Evolutionary conservation across 2,329 filamentous ascomycete species (phyloP).

Genomic region (Fusarium clavum): DNA sequence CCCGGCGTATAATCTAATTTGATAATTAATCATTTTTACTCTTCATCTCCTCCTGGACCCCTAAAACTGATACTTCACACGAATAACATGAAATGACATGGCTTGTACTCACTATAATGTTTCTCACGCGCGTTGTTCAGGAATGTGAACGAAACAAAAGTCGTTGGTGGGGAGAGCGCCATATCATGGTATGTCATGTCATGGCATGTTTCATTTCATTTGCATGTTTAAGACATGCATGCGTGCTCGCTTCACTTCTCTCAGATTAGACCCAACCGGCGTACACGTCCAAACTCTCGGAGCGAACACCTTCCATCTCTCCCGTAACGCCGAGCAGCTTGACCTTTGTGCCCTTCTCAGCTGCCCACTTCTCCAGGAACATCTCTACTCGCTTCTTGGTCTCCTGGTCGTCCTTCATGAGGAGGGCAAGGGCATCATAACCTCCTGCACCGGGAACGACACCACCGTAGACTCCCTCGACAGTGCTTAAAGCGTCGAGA

Average conservation of each 20-base stretch:
- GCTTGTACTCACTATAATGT: neutral
- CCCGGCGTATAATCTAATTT: conserved; percentile 36
- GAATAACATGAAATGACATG: neutral
- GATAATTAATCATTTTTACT: conserved; percentile 2
- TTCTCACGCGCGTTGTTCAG: neutral
- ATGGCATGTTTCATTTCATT: conserved; percentile 26
- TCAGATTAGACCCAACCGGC: conserved; percentile 56
- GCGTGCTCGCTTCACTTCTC: conserved; percentile 14
- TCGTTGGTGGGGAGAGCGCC: conserved; percentile 14
- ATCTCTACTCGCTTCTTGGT: conserved; percentile 70
- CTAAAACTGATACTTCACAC: neutral
- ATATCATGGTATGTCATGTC: neutral
- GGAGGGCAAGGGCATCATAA: conserved; percentile 86
- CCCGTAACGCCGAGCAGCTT: conserved; percentile 76
- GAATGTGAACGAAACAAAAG: conserved; percentile 35
- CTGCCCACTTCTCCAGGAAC: conserved; percentile 75
- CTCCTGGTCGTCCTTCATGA: conserved; percentile 78
- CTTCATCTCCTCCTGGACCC: neutral
- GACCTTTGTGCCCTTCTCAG: conserved; percentile 70
- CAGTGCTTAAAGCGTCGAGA: conserved; percentile 76
- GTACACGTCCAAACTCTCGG: conserved; percentile 59
- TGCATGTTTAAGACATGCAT: conserved; percentile 29
- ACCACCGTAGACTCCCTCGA: conserved; percentile 87
- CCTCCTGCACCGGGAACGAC: conserved; percentile 95
- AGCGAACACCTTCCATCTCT: conserved; percentile 74